Conservation (phyloP, 768 basidiomycete species). For the Termitomyces bulborhizus region DNA sequence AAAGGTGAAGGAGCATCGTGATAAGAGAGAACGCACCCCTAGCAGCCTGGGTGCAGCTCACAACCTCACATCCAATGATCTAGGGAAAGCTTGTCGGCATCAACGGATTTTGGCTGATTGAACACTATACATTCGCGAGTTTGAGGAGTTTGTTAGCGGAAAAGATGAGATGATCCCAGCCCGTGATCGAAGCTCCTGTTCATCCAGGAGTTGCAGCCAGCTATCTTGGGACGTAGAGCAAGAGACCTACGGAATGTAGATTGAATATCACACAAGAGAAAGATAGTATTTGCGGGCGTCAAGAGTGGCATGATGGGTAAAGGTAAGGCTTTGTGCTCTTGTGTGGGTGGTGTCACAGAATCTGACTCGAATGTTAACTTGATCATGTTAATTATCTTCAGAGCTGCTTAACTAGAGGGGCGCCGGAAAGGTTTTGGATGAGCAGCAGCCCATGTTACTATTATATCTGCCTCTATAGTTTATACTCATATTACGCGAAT, state of each 20-base stretch:
- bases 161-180: conserved; percentile 17
- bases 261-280: conserved; percentile 16
- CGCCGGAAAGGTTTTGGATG: no score
- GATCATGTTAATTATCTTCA: no score
- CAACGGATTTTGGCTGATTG: not conserved
- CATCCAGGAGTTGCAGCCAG: not conserved
- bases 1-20: not conserved
- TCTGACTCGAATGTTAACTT: no score
- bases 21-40: conserved; percentile 9
- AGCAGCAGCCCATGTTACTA: no score
- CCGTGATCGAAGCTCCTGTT: conserved; percentile 10
- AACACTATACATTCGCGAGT: conserved; percentile 14
- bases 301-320: conserved; percentile 13
- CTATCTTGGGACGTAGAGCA: not conserved
- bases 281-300: conserved; percentile 14
- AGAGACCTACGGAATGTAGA: conserved; percentile 15
- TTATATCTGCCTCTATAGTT: no score
- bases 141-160: conserved; percentile 15
- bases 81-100: not conserved
- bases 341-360: not conserved
- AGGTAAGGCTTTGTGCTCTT: not conserved
- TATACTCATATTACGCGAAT: no score
- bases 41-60: conserved; percentile 15
- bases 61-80: conserved; percentile 16
- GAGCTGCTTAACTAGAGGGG: no score